phyloP scores from a whole-genome alignment of 371 early-diverging fungal genomes.

The Rhizopus delemar region DNA sequence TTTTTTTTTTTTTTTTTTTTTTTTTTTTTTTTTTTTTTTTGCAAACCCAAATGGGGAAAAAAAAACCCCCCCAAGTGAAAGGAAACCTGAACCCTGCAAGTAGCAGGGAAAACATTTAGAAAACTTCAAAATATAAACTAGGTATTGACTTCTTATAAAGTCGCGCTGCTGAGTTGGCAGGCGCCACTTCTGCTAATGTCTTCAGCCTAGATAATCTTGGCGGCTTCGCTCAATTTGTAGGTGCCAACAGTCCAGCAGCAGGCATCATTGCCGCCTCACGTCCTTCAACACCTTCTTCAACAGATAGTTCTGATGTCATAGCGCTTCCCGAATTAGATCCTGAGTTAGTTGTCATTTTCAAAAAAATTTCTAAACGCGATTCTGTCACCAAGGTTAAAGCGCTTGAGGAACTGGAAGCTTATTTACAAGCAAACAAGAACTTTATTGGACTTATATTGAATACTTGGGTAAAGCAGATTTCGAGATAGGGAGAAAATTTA shows the following conservation, averaged over 20 bases:
- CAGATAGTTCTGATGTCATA: constrained; percentile 22
- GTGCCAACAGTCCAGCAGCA: constrained; percentile 12
- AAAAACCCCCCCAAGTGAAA: constrained; percentile 60
- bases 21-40: constrained; percentile 5
- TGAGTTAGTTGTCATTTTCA: constrained; percentile 63
- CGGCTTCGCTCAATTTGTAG: constrained; percentile 68
- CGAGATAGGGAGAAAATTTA: neutral
- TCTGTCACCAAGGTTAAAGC: constrained; percentile 69
- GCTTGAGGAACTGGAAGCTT: constrained; percentile 63
- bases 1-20: neutral
- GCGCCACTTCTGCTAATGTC: constrained; percentile 36
- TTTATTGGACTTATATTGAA: constrained; percentile 31
- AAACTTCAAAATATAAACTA: too few species aligned
- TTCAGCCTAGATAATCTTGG: constrained; percentile 57
- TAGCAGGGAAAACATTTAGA: constrained; percentile 58
- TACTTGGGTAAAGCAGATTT: constrained; percentile 33
- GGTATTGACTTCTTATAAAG: constrained; percentile 31
- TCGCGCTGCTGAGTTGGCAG: constrained; percentile 72
- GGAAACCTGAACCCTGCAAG: constrained; percentile 72
- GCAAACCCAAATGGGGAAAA: constrained; percentile 42
- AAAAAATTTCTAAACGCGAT: constrained; percentile 67
- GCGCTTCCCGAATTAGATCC: constrained; percentile 38
- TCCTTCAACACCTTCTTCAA: constrained; percentile 25
- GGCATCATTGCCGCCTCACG: constrained; percentile 25
- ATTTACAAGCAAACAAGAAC: constrained; percentile 45